These are phyloP conservation scores for Cladosporium oxysporum DNA, from an alignment of 2,329 filamentous ascomycete species.

Conservation along the genomic window DNA sequence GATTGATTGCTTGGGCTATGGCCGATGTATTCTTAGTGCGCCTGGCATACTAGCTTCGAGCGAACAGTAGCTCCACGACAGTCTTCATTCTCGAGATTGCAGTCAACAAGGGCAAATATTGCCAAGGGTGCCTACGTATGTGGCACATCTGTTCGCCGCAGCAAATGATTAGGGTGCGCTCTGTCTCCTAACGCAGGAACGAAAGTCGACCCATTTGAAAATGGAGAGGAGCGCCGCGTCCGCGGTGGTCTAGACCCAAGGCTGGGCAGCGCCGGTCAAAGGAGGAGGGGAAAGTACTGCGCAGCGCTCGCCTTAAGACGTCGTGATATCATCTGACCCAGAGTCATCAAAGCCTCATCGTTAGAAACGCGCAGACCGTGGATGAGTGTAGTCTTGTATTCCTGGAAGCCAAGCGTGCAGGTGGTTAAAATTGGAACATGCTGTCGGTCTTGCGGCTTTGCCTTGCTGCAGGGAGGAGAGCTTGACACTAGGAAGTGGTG, in stretches of 20 bases:
- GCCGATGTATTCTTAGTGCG: not conserved
- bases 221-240: not conserved
- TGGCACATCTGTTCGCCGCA: not conserved
- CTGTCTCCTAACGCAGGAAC: not conserved
- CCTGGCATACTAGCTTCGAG: not conserved
- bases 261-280: constrained; percentile 1
- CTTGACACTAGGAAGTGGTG: not conserved
- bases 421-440: not conserved
- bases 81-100: not conserved
- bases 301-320: not conserved
- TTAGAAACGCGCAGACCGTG: not conserved
- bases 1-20: not conserved
- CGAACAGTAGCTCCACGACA: not conserved
- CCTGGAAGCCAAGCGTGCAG: not conserved
- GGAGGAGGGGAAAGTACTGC: not conserved
- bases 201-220: not conserved
- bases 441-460: not conserved
- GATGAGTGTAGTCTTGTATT: not conserved
- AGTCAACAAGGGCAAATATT: not conserved
- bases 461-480: not conserved
- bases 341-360: not conserved
- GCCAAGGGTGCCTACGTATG: constrained; percentile 2
- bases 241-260: not conserved
- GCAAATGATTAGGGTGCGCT: not conserved
- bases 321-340: not conserved